Conservation (phyloP, 2,329 filamentous ascomycete species). For the Penicillium sp. region DNA sequence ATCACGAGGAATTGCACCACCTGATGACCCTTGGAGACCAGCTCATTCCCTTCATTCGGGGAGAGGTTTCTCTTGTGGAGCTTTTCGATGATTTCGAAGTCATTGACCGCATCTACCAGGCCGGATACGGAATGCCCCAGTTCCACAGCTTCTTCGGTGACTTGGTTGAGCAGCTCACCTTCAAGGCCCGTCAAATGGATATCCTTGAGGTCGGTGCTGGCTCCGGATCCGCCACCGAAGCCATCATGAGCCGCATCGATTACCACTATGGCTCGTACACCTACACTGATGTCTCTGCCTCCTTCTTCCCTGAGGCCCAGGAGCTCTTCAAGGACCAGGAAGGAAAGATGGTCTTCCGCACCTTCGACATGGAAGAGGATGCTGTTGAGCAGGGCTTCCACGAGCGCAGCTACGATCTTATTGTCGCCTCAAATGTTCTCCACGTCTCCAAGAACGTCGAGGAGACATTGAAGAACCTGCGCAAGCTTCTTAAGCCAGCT, state of each 20-base stretch:
- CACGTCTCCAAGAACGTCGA: slow-evolving; percentile 34
- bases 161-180: not conserved
- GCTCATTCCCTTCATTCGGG: not conserved
- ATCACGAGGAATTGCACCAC: not conserved
- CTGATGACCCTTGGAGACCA: not conserved
- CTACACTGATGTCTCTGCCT: slow-evolving; percentile 48
- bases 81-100: not conserved
- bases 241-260: slow-evolving; percentile 31
- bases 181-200: not conserved
- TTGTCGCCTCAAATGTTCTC: slow-evolving; percentile 40
- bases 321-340: slow-evolving; percentile 20
- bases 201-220: not conserved
- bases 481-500: slow-evolving; percentile 16
- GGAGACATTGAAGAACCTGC: slow-evolving; percentile 30
- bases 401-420: slow-evolving; percentile 31
- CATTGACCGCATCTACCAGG: not conserved
- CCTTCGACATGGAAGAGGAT: slow-evolving; percentile 32
- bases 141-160: not conserved
- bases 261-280: slow-evolving; percentile 38
- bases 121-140: not conserved
- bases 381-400: slow-evolving; percentile 34
- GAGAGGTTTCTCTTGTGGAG: not conserved
- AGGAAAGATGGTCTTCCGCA: slow-evolving; percentile 20
- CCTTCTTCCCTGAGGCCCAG: slow-evolving; percentile 41
- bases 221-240: not conserved